A percentile compares a stretch with the other conserved stretches of the same genome.
These are phyloP conservation scores for Dothidotthia symphoricarpi DNA, from an alignment of 2,329 filamentous ascomycete species.

Conservation along the genomic window DNA sequence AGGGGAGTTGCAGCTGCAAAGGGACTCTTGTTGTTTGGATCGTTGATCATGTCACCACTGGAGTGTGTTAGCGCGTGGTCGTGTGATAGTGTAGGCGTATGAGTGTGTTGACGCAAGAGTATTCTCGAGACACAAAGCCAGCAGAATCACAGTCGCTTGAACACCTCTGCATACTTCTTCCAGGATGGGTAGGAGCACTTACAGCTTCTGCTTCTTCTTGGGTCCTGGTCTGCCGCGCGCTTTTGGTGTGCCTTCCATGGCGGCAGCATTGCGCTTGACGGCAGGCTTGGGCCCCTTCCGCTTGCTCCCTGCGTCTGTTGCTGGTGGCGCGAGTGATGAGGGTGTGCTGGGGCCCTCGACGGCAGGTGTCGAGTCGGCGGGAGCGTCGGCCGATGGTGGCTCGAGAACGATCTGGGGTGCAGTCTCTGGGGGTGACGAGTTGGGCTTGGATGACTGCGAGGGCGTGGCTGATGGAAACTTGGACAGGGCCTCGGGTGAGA, in stretches of 20 bases:
- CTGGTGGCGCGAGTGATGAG: slow-evolving; percentile 46
- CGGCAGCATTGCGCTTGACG: slow-evolving; percentile 57
- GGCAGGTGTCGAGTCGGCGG: slow-evolving; percentile 43
- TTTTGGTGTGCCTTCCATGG: slow-evolving; percentile 62
- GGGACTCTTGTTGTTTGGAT: slow-evolving; percentile 41
- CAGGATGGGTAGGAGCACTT: slow-evolving; percentile 51
- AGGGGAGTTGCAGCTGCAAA: slow-evolving; percentile 47
- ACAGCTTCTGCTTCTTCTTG: slow-evolving; percentile 95
- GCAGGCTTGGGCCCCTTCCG: slow-evolving; percentile 72
- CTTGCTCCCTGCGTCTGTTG: slow-evolving; percentile 59
- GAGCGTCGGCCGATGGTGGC: slow-evolving; percentile 40
- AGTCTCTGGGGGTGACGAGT: slow-evolving; percentile 37
- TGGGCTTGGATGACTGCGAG: slow-evolving; percentile 38
- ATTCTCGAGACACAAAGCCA: neutral
- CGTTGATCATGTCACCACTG: slow-evolving; percentile 53
- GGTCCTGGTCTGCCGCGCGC: slow-evolving; percentile 84
- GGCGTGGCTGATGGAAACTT: slow-evolving; percentile 31
- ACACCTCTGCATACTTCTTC: neutral
- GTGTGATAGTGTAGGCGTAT: neutral
- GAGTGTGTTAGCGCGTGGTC: slow-evolving; percentile 23
- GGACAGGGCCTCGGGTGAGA: slow-evolving; percentile 31
- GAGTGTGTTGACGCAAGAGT: neutral
- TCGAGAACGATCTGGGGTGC: slow-evolving; percentile 34
- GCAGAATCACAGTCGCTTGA: neutral
- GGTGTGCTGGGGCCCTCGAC: slow-evolving; percentile 36